These are phyloP conservation scores for Tephrocybe sp. DNA, from an alignment of 768 basidiomycete species.

Conservation along the genomic window DNA sequence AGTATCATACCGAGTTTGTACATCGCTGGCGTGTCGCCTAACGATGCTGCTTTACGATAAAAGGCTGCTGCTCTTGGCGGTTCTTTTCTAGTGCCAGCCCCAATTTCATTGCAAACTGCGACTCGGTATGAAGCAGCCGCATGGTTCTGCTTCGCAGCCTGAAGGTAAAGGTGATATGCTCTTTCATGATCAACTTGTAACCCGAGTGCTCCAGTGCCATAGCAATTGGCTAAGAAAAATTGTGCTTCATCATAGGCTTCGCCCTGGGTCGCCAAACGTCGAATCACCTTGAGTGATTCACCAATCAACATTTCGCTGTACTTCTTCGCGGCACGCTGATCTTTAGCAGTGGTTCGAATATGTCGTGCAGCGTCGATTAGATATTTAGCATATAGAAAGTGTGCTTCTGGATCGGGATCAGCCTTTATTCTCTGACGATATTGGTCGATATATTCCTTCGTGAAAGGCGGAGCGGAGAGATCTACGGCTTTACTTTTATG, in stretches of 20 bases:
- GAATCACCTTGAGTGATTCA: constrained; percentile 90
- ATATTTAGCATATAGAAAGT: constrained; percentile 98
- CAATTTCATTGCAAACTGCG: constrained; percentile 98
- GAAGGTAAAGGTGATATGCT: constrained; percentile 94
- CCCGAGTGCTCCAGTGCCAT: constrained; percentile 94
- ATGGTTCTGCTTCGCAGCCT: constrained; percentile 97
- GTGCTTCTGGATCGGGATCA: constrained; percentile 97
- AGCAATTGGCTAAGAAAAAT: constrained; percentile 97
- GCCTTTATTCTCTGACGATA: constrained; percentile 96
- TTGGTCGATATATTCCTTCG: constrained; percentile 95
- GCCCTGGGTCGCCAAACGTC: constrained; percentile 88
- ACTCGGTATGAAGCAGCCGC: constrained; percentile 93
- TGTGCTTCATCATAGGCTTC: constrained; percentile 95
- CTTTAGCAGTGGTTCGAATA: constrained; percentile 68
- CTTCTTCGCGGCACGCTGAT: constrained; percentile 83
- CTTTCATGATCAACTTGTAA: constrained; percentile 96
- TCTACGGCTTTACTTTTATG: constrained; percentile 80
- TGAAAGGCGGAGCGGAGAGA: constrained; percentile 80
- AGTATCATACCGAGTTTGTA: constrained; percentile 99
- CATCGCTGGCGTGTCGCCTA: constrained; percentile 98
- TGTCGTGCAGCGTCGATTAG: constrained; percentile 97
- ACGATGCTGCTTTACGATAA: constrained; percentile 93
- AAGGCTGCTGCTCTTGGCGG: constrained; percentile 88
- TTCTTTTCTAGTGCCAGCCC: constrained; percentile 91
- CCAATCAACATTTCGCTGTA: constrained; percentile 84